phyloP scores from a whole-genome alignment of 2,329 filamentous ascomycete genomes.

The Trichoderma koningiopsis region DNA sequence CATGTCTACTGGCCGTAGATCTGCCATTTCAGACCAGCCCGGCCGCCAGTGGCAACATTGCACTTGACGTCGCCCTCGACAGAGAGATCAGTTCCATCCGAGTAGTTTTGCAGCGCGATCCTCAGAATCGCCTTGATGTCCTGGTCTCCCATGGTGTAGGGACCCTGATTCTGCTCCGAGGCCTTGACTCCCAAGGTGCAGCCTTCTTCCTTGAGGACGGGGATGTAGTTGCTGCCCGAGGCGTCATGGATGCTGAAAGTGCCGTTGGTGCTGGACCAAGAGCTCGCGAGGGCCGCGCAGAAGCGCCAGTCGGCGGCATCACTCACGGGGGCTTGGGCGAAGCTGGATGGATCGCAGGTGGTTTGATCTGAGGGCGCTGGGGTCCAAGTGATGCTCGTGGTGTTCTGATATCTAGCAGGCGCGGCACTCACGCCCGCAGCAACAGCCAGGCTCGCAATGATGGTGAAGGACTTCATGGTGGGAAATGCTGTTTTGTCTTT shows the following conservation, averaged over 20 bases:
- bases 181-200: slow-evolving; percentile 36
- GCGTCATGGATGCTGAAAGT: slow-evolving; percentile 34
- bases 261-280: slow-evolving; percentile 36
- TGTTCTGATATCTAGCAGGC: slow-evolving; percentile 27
- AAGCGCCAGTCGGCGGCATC: slow-evolving; percentile 36
- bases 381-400: slow-evolving; percentile 33
- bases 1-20: slow-evolving; percentile 26
- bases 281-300: slow-evolving; percentile 38
- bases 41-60: slow-evolving; percentile 27
- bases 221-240: slow-evolving; percentile 28
- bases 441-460: slow-evolving; percentile 1
- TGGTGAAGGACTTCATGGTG: slow-evolving; percentile 15
- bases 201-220: slow-evolving; percentile 33
- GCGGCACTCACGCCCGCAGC: slow-evolving; percentile 7
- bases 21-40: slow-evolving; percentile 31
- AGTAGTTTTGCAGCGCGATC: slow-evolving; percentile 29
- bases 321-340: slow-evolving; percentile 28
- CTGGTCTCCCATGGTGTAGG: slow-evolving; percentile 32
- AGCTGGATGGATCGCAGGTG: slow-evolving; percentile 36
- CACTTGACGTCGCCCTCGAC: slow-evolving; percentile 32
- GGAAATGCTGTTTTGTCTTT: background rate
- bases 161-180: slow-evolving; percentile 25
- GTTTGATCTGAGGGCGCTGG: slow-evolving; percentile 31
- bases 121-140: slow-evolving; percentile 32
- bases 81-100: slow-evolving; percentile 29